A percentile compares a stretch with the other conserved stretches of the same genome.
Evolutionary conservation across 495 filamentous ascomycete species (phyloP).

Genomic region (Tetracladium setigerum): DNA sequence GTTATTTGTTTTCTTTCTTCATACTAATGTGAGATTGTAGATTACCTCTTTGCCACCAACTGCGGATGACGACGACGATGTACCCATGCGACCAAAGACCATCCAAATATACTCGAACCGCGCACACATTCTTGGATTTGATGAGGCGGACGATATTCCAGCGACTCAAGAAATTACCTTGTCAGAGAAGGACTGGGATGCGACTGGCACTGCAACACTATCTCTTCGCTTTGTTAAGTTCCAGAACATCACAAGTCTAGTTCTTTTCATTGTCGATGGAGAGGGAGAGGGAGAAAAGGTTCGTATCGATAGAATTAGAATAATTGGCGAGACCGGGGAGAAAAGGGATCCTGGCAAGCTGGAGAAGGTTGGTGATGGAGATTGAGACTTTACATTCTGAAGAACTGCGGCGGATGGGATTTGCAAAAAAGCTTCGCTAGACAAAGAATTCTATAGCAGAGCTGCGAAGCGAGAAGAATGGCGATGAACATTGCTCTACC

Average conservation of each 20-base stretch:
- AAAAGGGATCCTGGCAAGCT: constrained; percentile 89
- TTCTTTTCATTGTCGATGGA: constrained; percentile 83
- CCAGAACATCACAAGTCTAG: constrained; percentile 80
- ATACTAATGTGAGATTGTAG: constrained; percentile 28
- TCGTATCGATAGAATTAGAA: constrained; percentile 72
- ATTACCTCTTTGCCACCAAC: constrained; percentile 72
- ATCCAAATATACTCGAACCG: constrained; percentile 81
- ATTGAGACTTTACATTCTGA: constrained; percentile 40
- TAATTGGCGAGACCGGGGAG: constrained; percentile 90
- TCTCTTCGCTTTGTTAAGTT: constrained; percentile 92
- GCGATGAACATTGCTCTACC: too few species aligned
- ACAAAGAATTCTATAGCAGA: background rate
- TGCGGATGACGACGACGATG: constrained; percentile 58
- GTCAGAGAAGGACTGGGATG: constrained; percentile 75
- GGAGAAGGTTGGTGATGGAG: constrained; percentile 83
- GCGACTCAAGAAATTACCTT: constrained; percentile 72
- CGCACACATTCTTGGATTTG: constrained; percentile 83
- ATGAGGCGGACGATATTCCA: constrained; percentile 82
- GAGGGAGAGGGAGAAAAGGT: constrained; percentile 82
- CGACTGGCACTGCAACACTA: constrained; percentile 78
- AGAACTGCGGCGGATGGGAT: background rate
- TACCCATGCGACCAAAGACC: constrained; percentile 77
- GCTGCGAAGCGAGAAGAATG: background rate
- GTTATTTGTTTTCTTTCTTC: background rate
- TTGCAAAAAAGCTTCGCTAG: background rate